A percentile compares a stretch with the other conserved stretches of the same genome.
phyloP scores from a whole-genome alignment of 2,329 filamentous ascomycete species.

The Fusarium mundagurra region DNA sequence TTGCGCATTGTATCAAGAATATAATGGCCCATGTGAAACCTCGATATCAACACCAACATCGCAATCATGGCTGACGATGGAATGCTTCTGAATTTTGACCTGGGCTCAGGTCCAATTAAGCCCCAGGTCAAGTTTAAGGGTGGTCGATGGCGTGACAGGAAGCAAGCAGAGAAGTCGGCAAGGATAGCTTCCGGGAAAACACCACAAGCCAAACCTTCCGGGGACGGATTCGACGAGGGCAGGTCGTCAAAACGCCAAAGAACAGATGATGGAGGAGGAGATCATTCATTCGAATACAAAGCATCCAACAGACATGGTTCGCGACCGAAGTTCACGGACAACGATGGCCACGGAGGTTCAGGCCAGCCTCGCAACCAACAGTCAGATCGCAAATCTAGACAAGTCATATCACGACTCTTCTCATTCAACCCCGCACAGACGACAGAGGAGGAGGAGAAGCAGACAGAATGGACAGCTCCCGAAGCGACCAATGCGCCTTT shows the following conservation, averaged over 20 bases:
- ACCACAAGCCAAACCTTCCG: constrained; percentile 29
- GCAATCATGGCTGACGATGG: constrained; percentile 88
- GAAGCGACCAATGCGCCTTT: constrained; percentile 92
- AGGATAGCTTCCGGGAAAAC: constrained; percentile 38
- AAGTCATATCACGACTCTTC: constrained; percentile 91
- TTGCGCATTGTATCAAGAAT: constrained; percentile 16
- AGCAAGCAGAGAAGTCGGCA: constrained; percentile 67
- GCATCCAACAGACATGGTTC: constrained; percentile 10
- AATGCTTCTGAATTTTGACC: constrained; percentile 91
- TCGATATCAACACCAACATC: constrained; percentile 27
- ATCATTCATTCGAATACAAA: constrained; percentile 28
- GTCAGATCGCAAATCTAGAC: constrained; percentile 48
- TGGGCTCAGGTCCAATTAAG: constrained; percentile 73
- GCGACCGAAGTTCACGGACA: constrained; percentile 22
- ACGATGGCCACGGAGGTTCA: constrained; percentile 25
- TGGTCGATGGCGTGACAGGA: constrained; percentile 90
- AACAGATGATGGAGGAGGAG: constrained; percentile 35
- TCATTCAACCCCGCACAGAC: constrained; percentile 84
- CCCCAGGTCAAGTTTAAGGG: constrained; percentile 78
- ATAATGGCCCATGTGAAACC: constrained; percentile 36
- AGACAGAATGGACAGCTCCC: constrained; percentile 63
- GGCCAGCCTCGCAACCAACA: constrained; percentile 37
- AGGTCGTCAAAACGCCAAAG: constrained; percentile 59
- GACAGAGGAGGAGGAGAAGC: constrained; percentile 65
- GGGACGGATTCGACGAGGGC: constrained; percentile 43